phyloP scores from a whole-genome alignment of 495 filamentous ascomycete genomes.

The Tirmania nivea region DNA sequence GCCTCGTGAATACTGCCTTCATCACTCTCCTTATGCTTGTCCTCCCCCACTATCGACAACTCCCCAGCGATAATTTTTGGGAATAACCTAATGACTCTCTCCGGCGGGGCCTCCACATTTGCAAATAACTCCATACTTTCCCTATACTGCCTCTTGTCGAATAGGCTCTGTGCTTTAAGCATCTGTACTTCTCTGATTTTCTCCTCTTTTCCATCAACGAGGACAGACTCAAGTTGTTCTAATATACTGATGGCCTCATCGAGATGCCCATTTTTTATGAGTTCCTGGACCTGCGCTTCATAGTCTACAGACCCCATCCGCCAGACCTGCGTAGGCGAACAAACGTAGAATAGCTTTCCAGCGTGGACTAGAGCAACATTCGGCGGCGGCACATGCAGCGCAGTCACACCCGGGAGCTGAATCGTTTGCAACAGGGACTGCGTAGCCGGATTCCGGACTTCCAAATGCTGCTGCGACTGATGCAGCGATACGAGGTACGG shows the following conservation, averaged over 20 bases:
- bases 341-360: constrained; percentile 80
- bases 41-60: constrained; percentile 35
- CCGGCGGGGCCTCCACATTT: constrained; percentile 68
- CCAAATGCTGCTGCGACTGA: constrained; percentile 61
- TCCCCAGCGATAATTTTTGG: constrained; percentile 68
- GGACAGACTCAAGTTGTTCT: constrained; percentile 73
- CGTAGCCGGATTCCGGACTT: constrained; percentile 83
- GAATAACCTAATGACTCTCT: constrained; percentile 68
- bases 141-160: constrained; percentile 59
- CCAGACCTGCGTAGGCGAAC: constrained; percentile 79
- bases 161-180: constrained; percentile 68
- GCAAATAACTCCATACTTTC: constrained; percentile 78
- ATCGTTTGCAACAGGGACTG: constrained; percentile 71
- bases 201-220: constrained; percentile 56
- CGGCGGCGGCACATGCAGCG: constrained; percentile 81
- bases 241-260: constrained; percentile 88
- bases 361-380: constrained; percentile 82
- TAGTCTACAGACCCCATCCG: constrained; percentile 88
- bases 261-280: constrained; percentile 51
- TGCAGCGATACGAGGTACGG: constrained; percentile 74
- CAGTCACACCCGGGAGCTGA: constrained; percentile 50
- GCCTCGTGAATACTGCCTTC: constrained; percentile 19
- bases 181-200: constrained; percentile 67
- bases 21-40: constrained; percentile 27
- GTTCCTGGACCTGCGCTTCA: constrained; percentile 68